phyloP scores from a whole-genome alignment of 306 rosid species.

The Pterocarpus macrocarpus region DNA sequence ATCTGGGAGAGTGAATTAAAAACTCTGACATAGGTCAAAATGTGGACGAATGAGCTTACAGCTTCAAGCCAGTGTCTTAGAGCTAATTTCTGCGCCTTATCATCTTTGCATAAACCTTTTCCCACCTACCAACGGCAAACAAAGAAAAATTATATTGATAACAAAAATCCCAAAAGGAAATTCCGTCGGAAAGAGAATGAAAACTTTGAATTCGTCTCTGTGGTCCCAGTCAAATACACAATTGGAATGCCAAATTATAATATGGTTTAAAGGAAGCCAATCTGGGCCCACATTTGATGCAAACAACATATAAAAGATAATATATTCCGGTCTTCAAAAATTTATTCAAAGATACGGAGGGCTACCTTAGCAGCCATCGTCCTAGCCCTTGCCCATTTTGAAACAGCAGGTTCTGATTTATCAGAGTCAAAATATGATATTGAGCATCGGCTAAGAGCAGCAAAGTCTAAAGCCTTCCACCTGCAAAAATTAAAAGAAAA shows the following conservation, averaged over 20 bases:
- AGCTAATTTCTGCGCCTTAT: conserved; percentile 80
- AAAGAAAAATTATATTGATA: background rate
- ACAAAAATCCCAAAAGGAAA: conserved; percentile 21
- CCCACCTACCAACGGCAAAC: conserved; percentile 70
- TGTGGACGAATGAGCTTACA: conserved; percentile 61
- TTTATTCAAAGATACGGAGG: conserved; percentile 36
- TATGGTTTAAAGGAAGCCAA: conserved; percentile 10
- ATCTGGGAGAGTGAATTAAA: background rate
- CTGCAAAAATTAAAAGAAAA: conserved; percentile 50
- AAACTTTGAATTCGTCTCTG: conserved; percentile 47
- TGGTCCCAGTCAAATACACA: conserved; percentile 53
- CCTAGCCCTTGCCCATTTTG: conserved; percentile 85
- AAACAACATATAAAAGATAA: conserved; percentile 6
- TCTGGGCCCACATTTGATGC: conserved; percentile 24
- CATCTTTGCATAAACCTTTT: conserved; percentile 86
- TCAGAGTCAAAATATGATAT: conserved; percentile 64
- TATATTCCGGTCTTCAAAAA: background rate
- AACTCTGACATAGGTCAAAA: background rate
- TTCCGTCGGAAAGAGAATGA: conserved; percentile 35
- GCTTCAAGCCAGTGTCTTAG: conserved; percentile 94
- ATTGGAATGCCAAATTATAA: conserved; percentile 20
- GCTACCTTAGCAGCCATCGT: conserved; percentile 89
- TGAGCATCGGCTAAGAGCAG: conserved; percentile 60
- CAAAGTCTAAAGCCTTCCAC: conserved; percentile 89
- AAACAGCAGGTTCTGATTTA: conserved; percentile 72